These are phyloP conservation scores for Allantophomopsis lycopodina DNA, from an alignment of 2,329 filamentous ascomycete genomes.

Conservation along the genomic window DNA sequence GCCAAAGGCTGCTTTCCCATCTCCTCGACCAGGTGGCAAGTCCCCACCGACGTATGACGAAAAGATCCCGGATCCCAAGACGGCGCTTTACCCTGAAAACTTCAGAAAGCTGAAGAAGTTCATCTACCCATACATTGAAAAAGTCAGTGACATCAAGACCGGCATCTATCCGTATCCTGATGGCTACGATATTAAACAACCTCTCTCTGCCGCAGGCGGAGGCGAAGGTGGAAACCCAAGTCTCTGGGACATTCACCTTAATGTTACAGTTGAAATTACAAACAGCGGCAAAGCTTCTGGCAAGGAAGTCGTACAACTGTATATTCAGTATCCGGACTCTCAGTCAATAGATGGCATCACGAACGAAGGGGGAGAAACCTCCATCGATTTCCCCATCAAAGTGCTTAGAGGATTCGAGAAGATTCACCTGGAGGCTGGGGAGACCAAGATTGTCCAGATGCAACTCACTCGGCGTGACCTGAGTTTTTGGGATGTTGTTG, in stretches of 20 bases:
- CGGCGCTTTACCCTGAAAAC: slow-evolving; percentile 38
- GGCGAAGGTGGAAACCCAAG: slow-evolving; percentile 42
- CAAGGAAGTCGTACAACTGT: slow-evolving; percentile 41
- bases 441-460: slow-evolving; percentile 37
- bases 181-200: slow-evolving; percentile 31
- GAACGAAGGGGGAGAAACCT: neutral
- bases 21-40: slow-evolving; percentile 21
- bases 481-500: slow-evolving; percentile 54
- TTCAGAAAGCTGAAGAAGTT: slow-evolving; percentile 46
- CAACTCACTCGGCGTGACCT: slow-evolving; percentile 51
- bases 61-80: slow-evolving; percentile 31
- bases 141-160: slow-evolving; percentile 21
- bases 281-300: slow-evolving; percentile 42
- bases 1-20: slow-evolving; percentile 17
- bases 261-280: slow-evolving; percentile 36
- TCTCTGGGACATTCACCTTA: slow-evolving; percentile 40
- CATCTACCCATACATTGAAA: slow-evolving; percentile 46
- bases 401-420: slow-evolving; percentile 66
- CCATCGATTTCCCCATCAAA: slow-evolving; percentile 44
- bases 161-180: slow-evolving; percentile 23
- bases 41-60: slow-evolving; percentile 34
- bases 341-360: neutral
- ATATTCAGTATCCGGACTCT: slow-evolving; percentile 31
- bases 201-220: slow-evolving; percentile 44
- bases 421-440: slow-evolving; percentile 38